Base-by-base conservation (phyloP, 1,284 basidiomycete species). In the Leccinum solheimii region DNA sequence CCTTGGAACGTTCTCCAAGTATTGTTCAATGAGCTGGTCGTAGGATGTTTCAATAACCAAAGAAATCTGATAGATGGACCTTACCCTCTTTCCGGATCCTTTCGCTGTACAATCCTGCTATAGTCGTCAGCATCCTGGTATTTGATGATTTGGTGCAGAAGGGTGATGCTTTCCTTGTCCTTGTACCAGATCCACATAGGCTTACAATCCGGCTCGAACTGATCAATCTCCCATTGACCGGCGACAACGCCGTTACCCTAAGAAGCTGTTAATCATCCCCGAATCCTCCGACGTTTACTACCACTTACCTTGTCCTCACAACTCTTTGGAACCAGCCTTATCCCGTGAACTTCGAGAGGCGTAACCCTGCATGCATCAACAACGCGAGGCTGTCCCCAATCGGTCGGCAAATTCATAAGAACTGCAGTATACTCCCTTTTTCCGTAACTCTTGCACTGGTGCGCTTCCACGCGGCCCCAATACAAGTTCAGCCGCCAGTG, bases 271-370 rank as follows among this genome's bases (percentile, higher is more conserved):
- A 60, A 34, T 34, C 34, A 7, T 40, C 2, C 4, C 1, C 7
- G 1, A n/a, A 36, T 27, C 10, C 13, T 19, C 0, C 7, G 23
- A 40, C 1, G 1, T 45, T 36, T 3, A 49, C 5, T 3, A 62
- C 16, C 16, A 40, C 73, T 2, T 48, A 72, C 72, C 55, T 8
- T 60, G 13, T 67, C 64, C 58, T 73, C 69, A 14, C 73, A 72
- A 21, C 30, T 63, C 19, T 50, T 70, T 3, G 73, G 72, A 13
- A 61, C 5, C 1, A 65, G 45, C 2, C 55, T 5, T 11, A 64
- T 32, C 30, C 72, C 71, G 21, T 72, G 73, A 10, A 75, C 10
- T n/a, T 72, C 69, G 1, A 74, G 61, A 2, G 69, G 61, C 0
- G 67, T 72, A 8, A 61, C 65, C 14, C 45, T 70, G 58, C 73